Evolutionary conservation across 768 basidiomycete species (phyloP), one percentile per base, ranked within the genome.

Genomic region (Leucogyrophana mollusca): DNA sequence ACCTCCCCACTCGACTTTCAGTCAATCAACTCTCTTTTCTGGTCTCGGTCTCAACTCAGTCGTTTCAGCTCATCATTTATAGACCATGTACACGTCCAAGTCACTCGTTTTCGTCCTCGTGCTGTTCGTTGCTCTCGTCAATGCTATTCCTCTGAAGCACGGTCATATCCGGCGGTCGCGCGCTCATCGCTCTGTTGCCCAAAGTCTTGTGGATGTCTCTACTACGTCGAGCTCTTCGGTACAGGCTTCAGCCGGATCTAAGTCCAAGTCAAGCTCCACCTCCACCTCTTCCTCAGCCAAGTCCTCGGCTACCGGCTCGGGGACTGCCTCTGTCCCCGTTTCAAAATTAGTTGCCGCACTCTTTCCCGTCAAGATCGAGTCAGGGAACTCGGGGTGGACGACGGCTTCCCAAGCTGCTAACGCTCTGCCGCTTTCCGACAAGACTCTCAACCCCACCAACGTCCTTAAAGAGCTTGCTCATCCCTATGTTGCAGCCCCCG

Each of bases 401-500:
- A 78, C 77, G 9, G 68, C 72, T 4, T 55, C 70, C 14, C 57
- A 61, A 17, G 58, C 66, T 9, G 38, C 53, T 13, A 59, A 64
- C 16, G 54, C 72, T 5, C 59, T 76, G 17, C 50, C 71, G 4
- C 67, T 80, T 34, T 64, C 68, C n/a, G 76, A 78, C 54, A 49
- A 45, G 30, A 76, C 77, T 3, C 67, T 80, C 56, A 56, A 68
- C 13, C 72, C 72, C n/a, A 64, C 56, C n/a, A 65, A 71, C 22
- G 56, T 69, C 14, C 58, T 77, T 23, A 55, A 43, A 0, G 54
- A 56, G 14, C 64, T 79, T 4, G 41, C 69, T 9, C 76, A 77
- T 52, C 61, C 60, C 43, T 75, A 74, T 58, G 66, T 67, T 47
- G 49, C 58, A 32, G 72, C 73, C 9, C 76, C 79, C 22, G 78